A percentile compares a stretch with the other conserved stretches of the same genome.
Evolutionary conservation across 495 filamentous ascomycete species (phyloP).

Genomic region (Collariella sp.): DNA sequence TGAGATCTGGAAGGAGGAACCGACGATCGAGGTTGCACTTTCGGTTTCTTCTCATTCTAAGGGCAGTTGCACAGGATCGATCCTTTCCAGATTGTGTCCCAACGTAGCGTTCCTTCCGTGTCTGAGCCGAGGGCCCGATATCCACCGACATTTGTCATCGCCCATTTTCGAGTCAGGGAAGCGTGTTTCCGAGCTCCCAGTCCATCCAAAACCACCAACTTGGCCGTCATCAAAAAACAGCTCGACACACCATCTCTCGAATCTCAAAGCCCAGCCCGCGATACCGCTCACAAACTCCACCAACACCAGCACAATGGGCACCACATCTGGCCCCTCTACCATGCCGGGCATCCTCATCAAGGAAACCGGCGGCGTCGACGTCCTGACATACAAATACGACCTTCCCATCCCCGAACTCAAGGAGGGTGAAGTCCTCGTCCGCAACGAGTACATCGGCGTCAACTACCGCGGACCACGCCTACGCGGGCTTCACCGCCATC

Average conservation of each 20-base stretch:
- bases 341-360: constrained; percentile 73
- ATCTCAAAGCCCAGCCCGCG: background rate
- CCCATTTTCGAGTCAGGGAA: too few relatives aligned
- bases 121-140: too few relatives aligned
- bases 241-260: background rate
- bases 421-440: constrained; percentile 69
- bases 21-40: too few relatives aligned
- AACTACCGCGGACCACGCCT: constrained; percentile 60
- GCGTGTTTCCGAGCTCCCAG: too few relatives aligned
- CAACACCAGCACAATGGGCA: constrained; percentile 7
- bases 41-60: too few relatives aligned
- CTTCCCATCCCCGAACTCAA: constrained; percentile 65
- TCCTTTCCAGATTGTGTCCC: too few relatives aligned
- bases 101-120: too few relatives aligned
- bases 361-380: constrained; percentile 68
- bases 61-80: too few relatives aligned
- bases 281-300: background rate
- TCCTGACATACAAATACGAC: constrained; percentile 65
- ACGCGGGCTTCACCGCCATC: constrained; percentile 67
- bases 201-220: too few relatives aligned
- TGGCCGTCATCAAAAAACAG: too few relatives aligned
- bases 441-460: constrained; percentile 76
- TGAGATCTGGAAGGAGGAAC: too few relatives aligned
- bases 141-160: too few relatives aligned
- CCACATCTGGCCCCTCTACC: constrained; percentile 44